phyloP scores from a whole-genome alignment of 768 basidiomycete species.

The Russula vinacea region DNA sequence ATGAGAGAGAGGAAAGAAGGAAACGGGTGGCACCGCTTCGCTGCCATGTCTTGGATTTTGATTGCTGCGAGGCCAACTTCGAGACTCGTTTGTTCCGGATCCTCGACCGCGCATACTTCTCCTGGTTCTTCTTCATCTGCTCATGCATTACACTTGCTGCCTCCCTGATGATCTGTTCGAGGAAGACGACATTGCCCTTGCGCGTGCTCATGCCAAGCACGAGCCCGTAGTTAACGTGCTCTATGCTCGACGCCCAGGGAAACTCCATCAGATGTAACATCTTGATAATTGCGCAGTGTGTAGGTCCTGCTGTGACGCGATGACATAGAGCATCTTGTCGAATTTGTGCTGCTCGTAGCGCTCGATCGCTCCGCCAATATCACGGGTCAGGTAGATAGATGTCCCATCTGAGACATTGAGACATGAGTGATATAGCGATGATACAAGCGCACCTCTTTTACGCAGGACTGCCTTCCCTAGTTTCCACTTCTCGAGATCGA shows the following conservation, averaged over 20 bases:
- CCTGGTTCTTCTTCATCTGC: slow-evolving; percentile 94
- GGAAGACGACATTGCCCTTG: slow-evolving; percentile 91
- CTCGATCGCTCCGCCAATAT: slow-evolving; percentile 91
- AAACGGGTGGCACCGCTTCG: slow-evolving; percentile 67
- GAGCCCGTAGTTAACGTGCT: slow-evolving; percentile 89
- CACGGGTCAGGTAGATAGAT: slow-evolving; percentile 90
- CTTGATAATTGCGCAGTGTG: slow-evolving; percentile 91
- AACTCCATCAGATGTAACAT: slow-evolving; percentile 86
- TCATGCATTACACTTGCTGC: slow-evolving; percentile 90
- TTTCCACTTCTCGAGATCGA: slow-evolving; percentile 89
- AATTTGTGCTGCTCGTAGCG: slow-evolving; percentile 92
- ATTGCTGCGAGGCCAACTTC: slow-evolving; percentile 94
- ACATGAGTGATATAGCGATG: not conserved
- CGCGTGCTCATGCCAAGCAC: slow-evolving; percentile 95
- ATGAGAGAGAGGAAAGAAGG: not conserved
- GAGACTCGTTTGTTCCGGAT: slow-evolving; percentile 73
- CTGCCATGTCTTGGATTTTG: slow-evolving; percentile 97
- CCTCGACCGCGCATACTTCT: slow-evolving; percentile 85
- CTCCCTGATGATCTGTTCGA: slow-evolving; percentile 89
- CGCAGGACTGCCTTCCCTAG: slow-evolving; percentile 86
- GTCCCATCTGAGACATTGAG: slow-evolving; percentile 72
- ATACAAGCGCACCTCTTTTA: slow-evolving; percentile 61
- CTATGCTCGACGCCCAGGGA: slow-evolving; percentile 76
- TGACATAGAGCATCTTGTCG: slow-evolving; percentile 92
- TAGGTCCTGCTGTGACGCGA: slow-evolving; percentile 81